A percentile compares a stretch with the other conserved stretches of the same genome.
Evolutionary conservation across 129 eudicot species (phyloP).

Genomic region (Artemisia annua): DNA sequence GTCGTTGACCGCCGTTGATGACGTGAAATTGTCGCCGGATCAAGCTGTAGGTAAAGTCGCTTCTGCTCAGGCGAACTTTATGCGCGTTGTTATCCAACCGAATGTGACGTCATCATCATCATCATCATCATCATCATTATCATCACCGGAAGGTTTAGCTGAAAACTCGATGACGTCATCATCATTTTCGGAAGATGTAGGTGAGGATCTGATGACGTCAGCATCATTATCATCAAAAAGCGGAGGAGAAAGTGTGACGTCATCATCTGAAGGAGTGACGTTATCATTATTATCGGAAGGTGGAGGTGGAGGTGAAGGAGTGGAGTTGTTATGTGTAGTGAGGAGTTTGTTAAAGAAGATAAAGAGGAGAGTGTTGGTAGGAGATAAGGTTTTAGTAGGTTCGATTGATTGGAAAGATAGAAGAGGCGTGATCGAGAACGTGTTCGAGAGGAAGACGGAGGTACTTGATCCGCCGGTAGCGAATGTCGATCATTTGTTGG

Average conservation of each 20-base stretch:
- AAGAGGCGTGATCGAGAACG: constrained; percentile 89
- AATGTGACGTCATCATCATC: neutral
- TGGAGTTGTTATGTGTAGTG: constrained; percentile 85
- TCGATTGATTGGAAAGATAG: constrained; percentile 82
- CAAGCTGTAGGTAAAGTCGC: constrained; percentile 76
- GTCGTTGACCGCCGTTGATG: constrained; percentile 21
- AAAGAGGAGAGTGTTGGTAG: constrained; percentile 81
- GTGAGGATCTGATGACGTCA: too few species aligned
- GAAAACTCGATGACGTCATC: neutral
- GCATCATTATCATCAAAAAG: neutral
- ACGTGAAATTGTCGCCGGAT: constrained; percentile 42
- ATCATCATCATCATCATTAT: too few species aligned
- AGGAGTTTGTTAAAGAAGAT: constrained; percentile 91
- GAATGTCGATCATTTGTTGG: constrained; percentile 81
- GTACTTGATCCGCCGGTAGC: constrained; percentile 85
- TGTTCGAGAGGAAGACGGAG: constrained; percentile 59
- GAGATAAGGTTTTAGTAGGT: constrained; percentile 87
- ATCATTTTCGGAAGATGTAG: too few species aligned
- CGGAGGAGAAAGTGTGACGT: constrained; percentile 11
- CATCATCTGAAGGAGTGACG: too few species aligned
- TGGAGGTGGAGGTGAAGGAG: constrained; percentile 40
- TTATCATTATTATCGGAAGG: neutral
- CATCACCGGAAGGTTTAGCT: too few species aligned
- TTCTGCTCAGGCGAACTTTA: constrained; percentile 87
- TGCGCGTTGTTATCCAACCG: constrained; percentile 80